These are phyloP conservation scores for Quercus tomentella DNA, from an alignment of 331 rosid genomes.

Conservation along the genomic window DNA sequence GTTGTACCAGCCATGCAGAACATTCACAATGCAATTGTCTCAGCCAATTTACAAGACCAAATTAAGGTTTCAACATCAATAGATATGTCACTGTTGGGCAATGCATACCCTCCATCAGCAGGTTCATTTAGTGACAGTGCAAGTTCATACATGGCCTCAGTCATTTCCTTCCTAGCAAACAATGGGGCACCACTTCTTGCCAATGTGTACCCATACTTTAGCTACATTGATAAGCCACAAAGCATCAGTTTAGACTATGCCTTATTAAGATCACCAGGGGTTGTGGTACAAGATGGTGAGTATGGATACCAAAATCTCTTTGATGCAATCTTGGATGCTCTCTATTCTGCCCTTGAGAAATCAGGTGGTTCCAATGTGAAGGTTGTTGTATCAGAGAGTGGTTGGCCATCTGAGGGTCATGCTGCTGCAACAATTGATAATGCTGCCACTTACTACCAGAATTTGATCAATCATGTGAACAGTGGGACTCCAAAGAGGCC, in stretches of 20 bases:
- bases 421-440: conserved; percentile 30
- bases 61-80: conserved; percentile 35
- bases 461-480: conserved; percentile 45
- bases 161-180: conserved; percentile 26
- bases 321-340: conserved; percentile 52
- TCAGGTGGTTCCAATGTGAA: conserved; percentile 26
- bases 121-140: conserved; percentile 22
- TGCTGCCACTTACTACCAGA: conserved; percentile 41
- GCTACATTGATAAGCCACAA: not conserved
- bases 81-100: conserved; percentile 3
- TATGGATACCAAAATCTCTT: conserved; percentile 41
- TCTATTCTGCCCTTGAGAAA: conserved; percentile 61
- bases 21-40: conserved; percentile 10
- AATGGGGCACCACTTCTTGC: conserved; percentile 59
- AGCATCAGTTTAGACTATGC: conserved; percentile 14
- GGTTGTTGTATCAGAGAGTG: conserved; percentile 69
- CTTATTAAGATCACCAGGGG: conserved; percentile 14
- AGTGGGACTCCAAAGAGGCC: conserved; percentile 50
- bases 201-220: conserved; percentile 20
- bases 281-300: not conserved
- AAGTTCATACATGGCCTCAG: conserved; percentile 24
- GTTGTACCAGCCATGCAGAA: conserved; percentile 26
- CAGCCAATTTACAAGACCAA: conserved; percentile 18
- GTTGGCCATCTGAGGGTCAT: conserved; percentile 69
- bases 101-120: conserved; percentile 19